Base-by-base conservation (phyloP, 441 rosid species). In the Flueggea neowawraea region DNA sequence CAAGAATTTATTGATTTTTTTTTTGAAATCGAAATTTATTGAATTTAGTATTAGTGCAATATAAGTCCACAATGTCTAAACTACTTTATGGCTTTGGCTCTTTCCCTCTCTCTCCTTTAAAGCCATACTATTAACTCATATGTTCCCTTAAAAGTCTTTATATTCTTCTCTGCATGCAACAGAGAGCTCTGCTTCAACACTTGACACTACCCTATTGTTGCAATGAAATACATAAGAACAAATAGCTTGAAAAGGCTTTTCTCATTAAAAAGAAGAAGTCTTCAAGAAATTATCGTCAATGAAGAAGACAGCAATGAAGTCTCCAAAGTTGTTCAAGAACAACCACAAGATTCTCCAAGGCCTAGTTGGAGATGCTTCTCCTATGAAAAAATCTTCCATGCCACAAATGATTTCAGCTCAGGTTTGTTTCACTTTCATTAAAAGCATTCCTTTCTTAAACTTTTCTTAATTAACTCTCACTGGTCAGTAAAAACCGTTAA, bases 351-450 rank as follows among this genome's bases (percentile, higher is more conserved):
- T 60, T 65, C 73, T 53, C 78, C 73, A 45, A 80, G 74, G 80
- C 96, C 97, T 79, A 68, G 87, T 3, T 94, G 97, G 99, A 89
- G 75, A 81, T 91, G 99, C 80, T 91, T 87, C 85, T 82, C 97
- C 51, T 87, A 73, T 66, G 82, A 86, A 14, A 94, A 94, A 83
- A 89, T 94, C 53, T 72, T 63, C 56, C 63, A 73, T 15, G 97
- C 96, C 69, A 89, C 99, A 60, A 73, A 78, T 59, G 84, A 69
- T 67, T 91, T 94, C 73, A 74, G 71, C 76, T 57, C 94, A 80
- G 96, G 97, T 90, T 64, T 64, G 66, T 44, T 50, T 52, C 57
- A 12, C n/a, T 49, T 58, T 16, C 31, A 32, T 16, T n/a, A 10
- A 7, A n/a, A 51, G 15, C n/a, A 6, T 2, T 12, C 10, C n/a